Percentiles rank a stretch among this genome's conserved stretches.
These are phyloP conservation scores for Pyrenochaeta sp. DNA, from an alignment of 2,329 filamentous ascomycete species.

Conservation along the genomic window DNA sequence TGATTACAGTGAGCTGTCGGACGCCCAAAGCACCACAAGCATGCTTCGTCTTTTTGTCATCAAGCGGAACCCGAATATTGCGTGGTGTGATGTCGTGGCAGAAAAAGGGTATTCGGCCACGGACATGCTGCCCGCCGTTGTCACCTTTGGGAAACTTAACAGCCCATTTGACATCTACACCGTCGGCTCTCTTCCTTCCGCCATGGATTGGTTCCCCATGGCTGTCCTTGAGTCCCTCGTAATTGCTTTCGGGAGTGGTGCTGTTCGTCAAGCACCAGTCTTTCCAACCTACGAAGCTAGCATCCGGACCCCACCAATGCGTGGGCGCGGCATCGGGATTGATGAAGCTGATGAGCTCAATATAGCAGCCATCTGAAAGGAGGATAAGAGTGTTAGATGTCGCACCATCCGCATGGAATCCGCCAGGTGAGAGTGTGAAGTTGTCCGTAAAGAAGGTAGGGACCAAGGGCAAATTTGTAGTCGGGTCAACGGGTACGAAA, in stretches of 20 bases:
- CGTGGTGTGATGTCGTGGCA: slow-evolving; percentile 67
- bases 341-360: slow-evolving; percentile 72
- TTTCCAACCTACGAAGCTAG: slow-evolving; percentile 65
- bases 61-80: slow-evolving; percentile 63
- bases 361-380: slow-evolving; percentile 70
- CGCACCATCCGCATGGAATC: slow-evolving; percentile 67
- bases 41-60: slow-evolving; percentile 55
- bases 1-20: slow-evolving; percentile 35
- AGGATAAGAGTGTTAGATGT: slow-evolving; percentile 71
- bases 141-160: slow-evolving; percentile 61
- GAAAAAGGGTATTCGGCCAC: slow-evolving; percentile 68
- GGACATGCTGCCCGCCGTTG: slow-evolving; percentile 39
- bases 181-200: slow-evolving; percentile 65
- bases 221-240: slow-evolving; percentile 31
- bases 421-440: slow-evolving; percentile 69
- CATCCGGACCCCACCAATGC: slow-evolving; percentile 68
- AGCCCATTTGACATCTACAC: slow-evolving; percentile 66
- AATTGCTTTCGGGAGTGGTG: slow-evolving; percentile 18
- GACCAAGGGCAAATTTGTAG: slow-evolving; percentile 48
- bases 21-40: slow-evolving; percentile 61
- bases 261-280: slow-evolving; percentile 60
- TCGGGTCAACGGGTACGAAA: slow-evolving; percentile 65
- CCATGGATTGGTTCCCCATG: slow-evolving; percentile 63
- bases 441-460: slow-evolving; percentile 60
- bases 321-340: slow-evolving; percentile 54